Evolutionary conservation across 83 land plant species (phyloP), one percentile per base, ranked within the genome.

Genomic region (Picea mariana): DNA sequence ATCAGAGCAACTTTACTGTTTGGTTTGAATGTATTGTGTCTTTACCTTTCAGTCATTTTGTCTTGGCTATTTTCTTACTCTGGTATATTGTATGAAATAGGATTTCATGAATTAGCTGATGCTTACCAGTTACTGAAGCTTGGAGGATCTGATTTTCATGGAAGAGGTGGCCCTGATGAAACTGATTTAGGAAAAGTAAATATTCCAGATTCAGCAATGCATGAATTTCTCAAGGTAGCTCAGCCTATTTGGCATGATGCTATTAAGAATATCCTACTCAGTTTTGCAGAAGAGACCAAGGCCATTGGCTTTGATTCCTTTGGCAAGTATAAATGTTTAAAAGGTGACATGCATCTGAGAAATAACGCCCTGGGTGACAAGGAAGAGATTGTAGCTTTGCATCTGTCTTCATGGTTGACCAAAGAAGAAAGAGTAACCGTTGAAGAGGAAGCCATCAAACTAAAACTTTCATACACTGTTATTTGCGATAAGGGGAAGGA

Each of bases 131-230:
- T 97, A 64, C 18, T 93, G 82, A 97, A 95, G 86, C 84, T 97
- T 20, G 99, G 99, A 58, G 99, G 99, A 12, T 97, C 98, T 15
- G 99, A 97, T 84, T 97, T 75, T 86, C 99, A 95, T 87, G 99
- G 92, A 71, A 92, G 85, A 82, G 93, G 96, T 13, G 89, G 91
- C 24, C 82, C 83, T 9, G 86, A 89, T 76, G 99, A 97, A 73
- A 84, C 90, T 58, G 92, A 89, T 80, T 68, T 97, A 31, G 99
- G 99, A 55, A 92, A 90, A 63, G 88, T 92, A 5, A 61, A 86
- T 38, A 84, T 97, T 61, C 98, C 98, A 7, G 79, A 91, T 34
- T 20, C 84, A 67, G 87, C 84, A 44, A 71, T 93, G 63, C 86
- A 85, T 38, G 90, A 93, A 31, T 93, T 97, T 72, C 88, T 97